Base-by-base conservation (phyloP, 345 rosid species). In the Bretschneidera sinensis region DNA sequence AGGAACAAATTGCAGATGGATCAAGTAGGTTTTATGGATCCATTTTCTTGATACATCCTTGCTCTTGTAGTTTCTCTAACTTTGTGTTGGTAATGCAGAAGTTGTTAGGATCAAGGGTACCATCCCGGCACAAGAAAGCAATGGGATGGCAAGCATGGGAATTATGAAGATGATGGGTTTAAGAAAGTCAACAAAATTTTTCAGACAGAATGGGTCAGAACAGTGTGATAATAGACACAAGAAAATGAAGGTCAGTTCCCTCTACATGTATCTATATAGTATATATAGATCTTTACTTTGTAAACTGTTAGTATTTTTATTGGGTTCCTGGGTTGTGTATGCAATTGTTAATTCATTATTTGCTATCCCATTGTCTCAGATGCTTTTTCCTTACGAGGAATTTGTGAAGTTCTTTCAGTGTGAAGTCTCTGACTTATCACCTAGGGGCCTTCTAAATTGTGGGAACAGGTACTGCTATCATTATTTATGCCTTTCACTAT, bases 371-470 rank as follows among this genome's bases (percentile, higher is more conserved):
- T n/a, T n/a, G n/a, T 55, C 52, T 49, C 76, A 83, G 88, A 72
- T 76, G 83, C 64, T 83, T 69, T 89, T 89, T 76, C 94, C 94
- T 33, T 89, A 89, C 18, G 96, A 83, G 75, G 91, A 76, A 69
- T 89, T 83, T 79, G 70, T 84, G 62, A 78, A 67, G 71, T 79
- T 86, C 68, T 89, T 86, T 71, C 90, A 78, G 48, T 79, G 76
- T 60, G 86, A 83, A 64, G 79, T 77, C 57, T 74, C 81, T 63
- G 72, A 70, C 73, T 74, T 86, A 57, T 81, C 78, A 51, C 96
- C 96, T 33, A 86, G 91, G 76, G 96, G 96, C 6, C 96, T 89
- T 50, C 64, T 84, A 57, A 89, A 89, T 75, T 82, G 89, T 54
- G 96, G 96, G 63, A 89, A 89, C 84, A 89, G 91, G 94, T 85